A percentile compares a stretch with the other conserved stretches of the same genome.
These are phyloP conservation scores for Penicillium argentinense DNA, from an alignment of 495 filamentous ascomycete species.

Conservation along the genomic window DNA sequence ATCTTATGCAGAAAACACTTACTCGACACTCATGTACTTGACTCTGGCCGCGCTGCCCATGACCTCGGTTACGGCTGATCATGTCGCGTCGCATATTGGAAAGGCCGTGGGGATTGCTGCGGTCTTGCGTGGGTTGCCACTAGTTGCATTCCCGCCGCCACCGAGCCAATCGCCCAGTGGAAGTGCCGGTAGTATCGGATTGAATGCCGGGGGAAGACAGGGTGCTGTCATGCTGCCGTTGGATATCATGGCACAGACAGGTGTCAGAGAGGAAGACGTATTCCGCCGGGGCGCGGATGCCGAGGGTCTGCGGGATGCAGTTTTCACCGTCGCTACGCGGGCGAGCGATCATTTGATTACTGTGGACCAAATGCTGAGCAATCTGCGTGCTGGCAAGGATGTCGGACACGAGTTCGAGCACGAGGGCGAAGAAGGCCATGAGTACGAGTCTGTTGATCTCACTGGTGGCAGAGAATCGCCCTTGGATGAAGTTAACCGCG, in stretches of 20 bases:
- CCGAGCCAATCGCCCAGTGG: conserved; percentile 52
- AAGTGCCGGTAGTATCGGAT: conserved; percentile 14
- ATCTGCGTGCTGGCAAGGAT: conserved; percentile 66
- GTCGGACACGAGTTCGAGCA: conserved; percentile 87
- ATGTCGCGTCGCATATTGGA: conserved; percentile 89
- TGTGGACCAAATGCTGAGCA: conserved; percentile 84
- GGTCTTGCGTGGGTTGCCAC: conserved; percentile 76
- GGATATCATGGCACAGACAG: conserved; percentile 81
- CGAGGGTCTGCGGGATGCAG: conserved; percentile 77
- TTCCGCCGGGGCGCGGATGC: conserved; percentile 76
- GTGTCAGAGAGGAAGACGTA: conserved; percentile 84
- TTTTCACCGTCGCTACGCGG: conserved; percentile 87
- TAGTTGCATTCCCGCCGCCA: conserved; percentile 77
- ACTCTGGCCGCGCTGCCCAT: conserved; percentile 75
- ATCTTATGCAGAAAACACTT: conserved; percentile 88
- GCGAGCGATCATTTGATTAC: conserved; percentile 96
- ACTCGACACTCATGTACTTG: conserved; percentile 89
- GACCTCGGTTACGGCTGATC: conserved; percentile 80
- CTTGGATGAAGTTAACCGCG: conserved; percentile 58
- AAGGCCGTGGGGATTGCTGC: conserved; percentile 89
- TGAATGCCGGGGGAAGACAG: conserved; percentile 43
- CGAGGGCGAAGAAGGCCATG: conserved; percentile 72
- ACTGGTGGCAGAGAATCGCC: conserved; percentile 35
- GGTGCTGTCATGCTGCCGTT: conserved; percentile 77
- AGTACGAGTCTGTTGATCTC: conserved; percentile 44